Base-by-base conservation (phyloP, 225 moss, liverwort and hornwort species). In the Physcomitrium patens region DNA sequence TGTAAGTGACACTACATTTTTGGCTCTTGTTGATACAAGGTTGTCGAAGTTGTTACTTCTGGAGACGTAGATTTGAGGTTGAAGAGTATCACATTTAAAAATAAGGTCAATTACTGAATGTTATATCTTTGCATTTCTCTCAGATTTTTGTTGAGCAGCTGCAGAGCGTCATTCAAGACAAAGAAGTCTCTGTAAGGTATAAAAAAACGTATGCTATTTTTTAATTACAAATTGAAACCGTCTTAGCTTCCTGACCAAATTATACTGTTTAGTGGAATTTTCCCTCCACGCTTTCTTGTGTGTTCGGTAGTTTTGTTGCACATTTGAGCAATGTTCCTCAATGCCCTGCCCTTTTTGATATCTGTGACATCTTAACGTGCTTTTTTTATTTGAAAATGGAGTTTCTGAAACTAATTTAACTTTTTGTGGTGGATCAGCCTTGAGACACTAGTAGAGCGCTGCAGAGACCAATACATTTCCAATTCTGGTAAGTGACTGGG, bases 131-230 rank as follows among this genome's bases (percentile, higher is more conserved):
- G 23, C 45, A 58, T 77, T 76, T 37, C 80, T 68, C 57, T 18
- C 91, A 99, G 99, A 92, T 93, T 72, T 99, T 99, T 88, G 91
- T 95, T 71, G 99, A 99, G 79, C 95, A 95, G 82, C 74, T 99
- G 80, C 90, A 99, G 84, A 95, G 89, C 84, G 93, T 95, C 57
- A 87, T 93, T 61, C 91, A 95, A 83, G 91, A 89, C 71, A 87
- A 88, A 52, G 95, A 93, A 77, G 86, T 85, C 66, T 95, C 99
- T 74, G 86, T 99, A 73, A 93, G 91, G 99, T 99, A 84, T 37
- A 60, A 76, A 31, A 71, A 42, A 23, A 52, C 18, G 23, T 76
- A 18, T 18, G 46, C 3, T 12, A 1, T 50, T 37, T 19, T 50
- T 59, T 8, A 11, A 50, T 60, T 17, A 1, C 37, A 22, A 20